Base-by-base conservation (phyloP, 495 filamentous ascomycete genomes). In the Aspergillus leporis region DNA sequence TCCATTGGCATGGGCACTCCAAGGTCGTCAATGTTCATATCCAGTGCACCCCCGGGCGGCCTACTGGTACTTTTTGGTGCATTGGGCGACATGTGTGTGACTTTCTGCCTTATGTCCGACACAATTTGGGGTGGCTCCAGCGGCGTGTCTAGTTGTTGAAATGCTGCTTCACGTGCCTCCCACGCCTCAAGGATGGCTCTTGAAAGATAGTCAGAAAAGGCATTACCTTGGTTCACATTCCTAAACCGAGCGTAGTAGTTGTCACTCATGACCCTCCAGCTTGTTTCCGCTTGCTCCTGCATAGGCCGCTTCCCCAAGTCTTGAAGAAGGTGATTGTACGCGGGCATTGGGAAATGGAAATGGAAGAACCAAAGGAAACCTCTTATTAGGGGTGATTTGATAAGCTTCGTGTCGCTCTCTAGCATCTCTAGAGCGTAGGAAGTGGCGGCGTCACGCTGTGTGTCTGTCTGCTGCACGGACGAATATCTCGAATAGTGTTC, bases 271-370 rank as follows among this genome's bases (percentile, higher is more conserved):
- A 69, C 51, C 10, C 76, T 59, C 83, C 83, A 86, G 6, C 70
- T 70, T 25, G 65, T 25, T 53, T 66, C 61, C 22, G 75, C 70
- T 8, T 74, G 64, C 6, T 65, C 41, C 10, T 55, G 41, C 14
- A 54, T 12, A 47, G 81, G 80, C 30, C 74, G 71, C 53, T 58
- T 67, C 45, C 62, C 70, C 45, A 85, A 53, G 40, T 81, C 71
- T 59, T 83, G 74, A 4, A 76, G 48, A n/a, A 83, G 52, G 32
- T 83, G 73, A 18, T 81, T 56, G 59, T 84, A 85, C 7, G 75
- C 80, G 0, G 76, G 75, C 41, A 85, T 78, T 6, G 82, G 84
- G 63, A 85, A 85, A 61, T 85, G 55, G 22, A 72, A 68, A 0
- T 72, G 61, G 21, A 65, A 13, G 0, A 79, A 51, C 83, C 83